phyloP scores from a whole-genome alignment of 2,329 filamentous ascomycete species.

The Graphilbum sp. region DNA sequence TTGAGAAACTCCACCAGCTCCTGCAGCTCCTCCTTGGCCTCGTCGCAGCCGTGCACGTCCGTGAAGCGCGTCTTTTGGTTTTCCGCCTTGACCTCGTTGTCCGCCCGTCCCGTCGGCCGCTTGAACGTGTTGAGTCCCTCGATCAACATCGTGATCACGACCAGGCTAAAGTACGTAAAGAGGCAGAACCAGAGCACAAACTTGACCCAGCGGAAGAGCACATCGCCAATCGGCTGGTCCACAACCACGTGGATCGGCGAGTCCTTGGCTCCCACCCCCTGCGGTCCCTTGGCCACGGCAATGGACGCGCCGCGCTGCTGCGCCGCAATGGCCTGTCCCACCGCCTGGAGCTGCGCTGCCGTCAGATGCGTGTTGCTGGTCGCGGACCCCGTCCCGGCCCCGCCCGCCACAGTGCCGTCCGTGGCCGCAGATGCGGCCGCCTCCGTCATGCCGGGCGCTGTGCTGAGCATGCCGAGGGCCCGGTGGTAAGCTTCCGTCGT shows the following conservation, averaged over 20 bases:
- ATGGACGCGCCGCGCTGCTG: constrained; percentile 51
- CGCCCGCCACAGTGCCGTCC: constrained; percentile 2
- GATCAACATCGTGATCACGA: constrained; percentile 65
- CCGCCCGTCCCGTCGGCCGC: constrained; percentile 53
- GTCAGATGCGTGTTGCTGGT: constrained; percentile 19
- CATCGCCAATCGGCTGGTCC: constrained; percentile 67
- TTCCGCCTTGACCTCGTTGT: constrained; percentile 78
- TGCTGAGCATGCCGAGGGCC: constrained; percentile 38
- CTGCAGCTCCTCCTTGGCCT: constrained; percentile 94
- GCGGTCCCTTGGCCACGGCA: constrained; percentile 29
- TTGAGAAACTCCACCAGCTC: constrained; percentile 94
- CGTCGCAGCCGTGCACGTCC: constrained; percentile 93
- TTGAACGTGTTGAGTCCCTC: constrained; percentile 68
- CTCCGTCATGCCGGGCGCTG: constrained; percentile 6
- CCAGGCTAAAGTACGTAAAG: constrained; percentile 61
- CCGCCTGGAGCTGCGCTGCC: constrained; percentile 56
- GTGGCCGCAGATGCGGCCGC: background rate
- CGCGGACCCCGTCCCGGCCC: constrained; percentile 11
- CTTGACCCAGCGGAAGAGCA: constrained; percentile 82
- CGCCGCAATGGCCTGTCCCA: constrained; percentile 69
- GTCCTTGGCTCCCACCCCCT: constrained; percentile 55
- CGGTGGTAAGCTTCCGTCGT: constrained; percentile 67
- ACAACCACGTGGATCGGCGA: constrained; percentile 91
- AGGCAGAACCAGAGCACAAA: constrained; percentile 68
- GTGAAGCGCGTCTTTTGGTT: constrained; percentile 81